Percentiles rank a stretch among this genome's conserved stretches.
Conservation (phyloP, 1,284 basidiomycete genomes). For the Leccinum fallax region DNA sequence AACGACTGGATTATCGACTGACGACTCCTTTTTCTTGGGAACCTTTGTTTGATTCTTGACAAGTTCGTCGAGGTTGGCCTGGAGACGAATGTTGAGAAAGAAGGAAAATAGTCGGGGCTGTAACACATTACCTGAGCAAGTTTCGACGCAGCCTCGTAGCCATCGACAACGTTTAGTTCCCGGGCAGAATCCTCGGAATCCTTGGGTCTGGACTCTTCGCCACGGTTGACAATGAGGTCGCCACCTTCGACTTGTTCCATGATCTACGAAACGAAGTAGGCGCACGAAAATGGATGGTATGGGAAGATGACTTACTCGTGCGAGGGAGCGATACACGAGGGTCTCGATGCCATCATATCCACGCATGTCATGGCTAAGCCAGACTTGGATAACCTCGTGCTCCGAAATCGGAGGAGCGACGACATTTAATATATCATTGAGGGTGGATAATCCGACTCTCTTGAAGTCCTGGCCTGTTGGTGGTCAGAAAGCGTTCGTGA, state of each 20-base stretch:
- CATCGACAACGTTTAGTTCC: slow-evolving; percentile 83
- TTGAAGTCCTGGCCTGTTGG: slow-evolving; percentile 81
- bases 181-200: slow-evolving; percentile 51
- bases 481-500: slow-evolving; percentile 2
- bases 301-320: slow-evolving; percentile 57
- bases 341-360: slow-evolving; percentile 95
- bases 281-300: slow-evolving; percentile 1
- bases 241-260: slow-evolving; percentile 95
- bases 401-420: slow-evolving; percentile 98
- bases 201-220: slow-evolving; percentile 73
- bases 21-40: slow-evolving; percentile 42
- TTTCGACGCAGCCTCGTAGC: slow-evolving; percentile 82
- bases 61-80: slow-evolving; percentile 82
- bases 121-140: slow-evolving; percentile 63
- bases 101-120: background rate
- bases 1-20: slow-evolving; percentile 73
- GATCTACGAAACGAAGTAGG: slow-evolving; percentile 49
- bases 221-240: slow-evolving; percentile 86
- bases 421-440: slow-evolving; percentile 91
- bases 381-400: slow-evolving; percentile 96
- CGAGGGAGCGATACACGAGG: slow-evolving; percentile 89
- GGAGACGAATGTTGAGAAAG: slow-evolving; percentile 4
- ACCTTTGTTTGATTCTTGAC: slow-evolving; percentile 60
- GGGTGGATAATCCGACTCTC: slow-evolving; percentile 81
- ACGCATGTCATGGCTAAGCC: slow-evolving; percentile 94